Percentiles rank a stretch among this genome's conserved stretches.
phyloP scores from a whole-genome alignment of 1,284 basidiomycete genomes.

The Ceraceosorus bombacis region DNA sequence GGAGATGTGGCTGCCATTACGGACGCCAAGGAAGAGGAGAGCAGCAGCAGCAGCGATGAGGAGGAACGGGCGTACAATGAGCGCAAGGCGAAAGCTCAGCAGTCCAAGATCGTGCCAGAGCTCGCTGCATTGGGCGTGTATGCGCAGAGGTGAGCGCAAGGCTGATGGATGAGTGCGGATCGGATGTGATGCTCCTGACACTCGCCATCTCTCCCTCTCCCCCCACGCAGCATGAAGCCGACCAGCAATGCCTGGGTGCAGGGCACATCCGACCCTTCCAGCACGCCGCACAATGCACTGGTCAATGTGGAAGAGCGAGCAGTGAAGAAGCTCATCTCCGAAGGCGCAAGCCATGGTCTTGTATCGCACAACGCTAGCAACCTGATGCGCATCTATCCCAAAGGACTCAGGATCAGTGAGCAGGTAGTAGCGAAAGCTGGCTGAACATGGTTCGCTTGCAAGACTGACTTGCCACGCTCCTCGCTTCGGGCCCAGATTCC shows the following conservation, averaged over 20 bases:
- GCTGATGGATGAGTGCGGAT: no score
- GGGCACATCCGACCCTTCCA: constrained; percentile 14
- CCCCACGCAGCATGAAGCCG: constrained; percentile 24
- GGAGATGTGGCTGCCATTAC: constrained; percentile 2
- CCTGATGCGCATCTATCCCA: constrained; percentile 58
- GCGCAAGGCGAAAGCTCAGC: constrained; percentile 16
- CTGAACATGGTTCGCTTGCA: no score
- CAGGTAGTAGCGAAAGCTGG: background rate
- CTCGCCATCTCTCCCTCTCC: no score
- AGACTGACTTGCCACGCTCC: no score
- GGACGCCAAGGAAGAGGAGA: constrained; percentile 11
- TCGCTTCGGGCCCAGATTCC: constrained; percentile 15
- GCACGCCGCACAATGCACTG: constrained; percentile 48
- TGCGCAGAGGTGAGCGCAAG: constrained; percentile 18
- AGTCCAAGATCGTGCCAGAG: constrained; percentile 33
- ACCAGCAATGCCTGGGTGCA: constrained; percentile 32
- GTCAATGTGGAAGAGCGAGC: constrained; percentile 60
- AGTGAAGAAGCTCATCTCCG: constrained; percentile 51
- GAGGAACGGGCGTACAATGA: constrained; percentile 16
- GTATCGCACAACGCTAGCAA: constrained; percentile 52
- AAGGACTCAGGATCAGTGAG: constrained; percentile 57
- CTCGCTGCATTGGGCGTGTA: constrained; percentile 38
- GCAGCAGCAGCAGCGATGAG: constrained; percentile 17
- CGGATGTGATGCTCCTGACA: no score
- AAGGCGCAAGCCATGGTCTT: constrained; percentile 28